Conservation (phyloP, 768 basidiomycete species). For the Suillus subluteus region DNA sequence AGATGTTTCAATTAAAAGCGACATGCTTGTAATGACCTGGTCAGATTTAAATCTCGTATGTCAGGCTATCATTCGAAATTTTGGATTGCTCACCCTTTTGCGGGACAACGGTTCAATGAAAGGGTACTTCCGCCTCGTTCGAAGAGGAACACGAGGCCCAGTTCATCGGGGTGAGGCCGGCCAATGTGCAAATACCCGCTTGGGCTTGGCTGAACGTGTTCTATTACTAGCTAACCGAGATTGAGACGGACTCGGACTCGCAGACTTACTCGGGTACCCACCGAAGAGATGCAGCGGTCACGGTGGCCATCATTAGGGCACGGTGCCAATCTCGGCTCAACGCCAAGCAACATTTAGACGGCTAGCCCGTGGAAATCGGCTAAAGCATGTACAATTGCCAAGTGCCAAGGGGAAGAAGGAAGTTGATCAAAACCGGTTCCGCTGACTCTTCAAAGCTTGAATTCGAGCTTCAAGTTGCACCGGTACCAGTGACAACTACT, state of each 20-base stretch:
- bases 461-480: no score
- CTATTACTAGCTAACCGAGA: not conserved
- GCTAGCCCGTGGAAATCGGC: not conserved
- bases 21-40: not conserved
- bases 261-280: constrained; percentile 1
- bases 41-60: not conserved
- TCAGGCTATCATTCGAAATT: not conserved
- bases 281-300: not conserved
- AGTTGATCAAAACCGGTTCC: not conserved
- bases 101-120: not conserved
- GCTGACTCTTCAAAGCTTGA: no score
- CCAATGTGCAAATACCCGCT: not conserved
- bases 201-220: constrained; percentile 3
- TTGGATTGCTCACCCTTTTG: not conserved
- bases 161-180: not conserved
- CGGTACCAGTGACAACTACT: not conserved
- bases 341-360: not conserved
- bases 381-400: not conserved
- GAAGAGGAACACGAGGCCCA: constrained; percentile 1
- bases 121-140: not conserved
- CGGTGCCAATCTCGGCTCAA: not conserved
- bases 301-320: not conserved
- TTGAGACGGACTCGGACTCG: not conserved
- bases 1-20: not conserved
- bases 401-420: not conserved